Base-by-base conservation (phyloP, 495 filamentous ascomycete species). In the Corynascus novoguineensis region DNA sequence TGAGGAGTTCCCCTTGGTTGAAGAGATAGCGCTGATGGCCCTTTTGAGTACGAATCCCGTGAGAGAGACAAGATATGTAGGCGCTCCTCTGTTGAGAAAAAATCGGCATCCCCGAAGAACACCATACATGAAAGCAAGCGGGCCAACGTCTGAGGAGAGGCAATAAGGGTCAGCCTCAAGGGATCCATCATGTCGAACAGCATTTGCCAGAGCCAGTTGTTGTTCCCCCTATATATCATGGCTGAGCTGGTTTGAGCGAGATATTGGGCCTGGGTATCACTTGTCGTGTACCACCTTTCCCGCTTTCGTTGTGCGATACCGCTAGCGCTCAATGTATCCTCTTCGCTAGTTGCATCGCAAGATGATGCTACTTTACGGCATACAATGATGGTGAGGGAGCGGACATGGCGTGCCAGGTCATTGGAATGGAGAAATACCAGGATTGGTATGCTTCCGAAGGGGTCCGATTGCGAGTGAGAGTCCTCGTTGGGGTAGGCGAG, bases 41-140 rank as follows among this genome's bases (percentile, higher is more conserved):
- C 17, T 1, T 9, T 4, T 19, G 59, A 48, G 31, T 27, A 29
- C 3, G 32, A 24, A 11, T 61, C 38, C 10, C 60, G 59, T 7
- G 63, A 61, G 0, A 76, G 62, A 1, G 71, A 75, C n/a, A 80
- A 63, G 22, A 79, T 71, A 47, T 80, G 75, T 25, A 69, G 68
- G 1, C 61, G 65, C n/a, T 67, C 65, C 19, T 10, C 15, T 34
- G 65, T 62, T 49, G 34, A 11, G 14, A 76, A 76, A 45, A 58
- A 63, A 68, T 73, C 75, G 6, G 64, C 64, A 49, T 77, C 73
- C 6, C 64, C 64, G 11, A 73, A 22, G 31, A 66, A 70, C 25
- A 75, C 53, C 60, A 63, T 64, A 24, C 72, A 66, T 10, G 71
- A 71, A 29, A 78, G 60, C 38, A 80, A 60, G 1, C 55, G 60